Evolutionary conservation across 148 eudicot species (phyloP), one percentile per base, ranked within the genome.

Genomic region (Amaranthus hypochondriacus): DNA sequence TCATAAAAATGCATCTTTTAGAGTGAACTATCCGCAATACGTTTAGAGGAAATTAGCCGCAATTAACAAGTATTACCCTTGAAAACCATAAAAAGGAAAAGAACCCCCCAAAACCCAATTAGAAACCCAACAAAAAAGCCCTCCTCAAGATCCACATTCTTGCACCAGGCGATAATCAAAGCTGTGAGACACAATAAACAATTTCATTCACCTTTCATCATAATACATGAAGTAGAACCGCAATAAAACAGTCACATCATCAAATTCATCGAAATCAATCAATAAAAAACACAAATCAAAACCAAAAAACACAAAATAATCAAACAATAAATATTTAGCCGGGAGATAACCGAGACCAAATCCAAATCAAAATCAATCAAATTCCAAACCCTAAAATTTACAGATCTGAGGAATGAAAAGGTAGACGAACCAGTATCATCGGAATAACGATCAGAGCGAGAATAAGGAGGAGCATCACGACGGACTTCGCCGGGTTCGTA

Each of bases 401-500:
- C 13, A 66, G 69, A 67, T 66, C 42, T 59, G 55, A 47, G 46
- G 18, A 39, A 3, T 0, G 15, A 14, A 15, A 69, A 21, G 13
- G 39, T n/a, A 79, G 62, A 78, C 87, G 51, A 75, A 92, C 94
- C 94, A 61, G 77, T 83, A 43, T 78, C 76, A 53, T 90, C 91
- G 68, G 85, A 75, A 73, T 72, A 86, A 28, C 92, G 88, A 49
- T 84, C 90, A 51, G 95, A 77, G 60, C 97, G 97, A 21, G 88
- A 81, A 62, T 84, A 85, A 9, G 91, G 84, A 70, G 87, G 90
- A 44, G 81, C 84, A 50, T 86, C 93, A 5, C 81, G 93, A 46
- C 98, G 93, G 48, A 93, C 92, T 84, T 93, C 98, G 66, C 98
- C 98, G 56, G 98, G 90, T 61, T 92, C 98, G 81, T 88, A 92